Evolutionary conservation across 345 rosid genomes (phyloP), one percentile per base, ranked within the genome.

Genomic region (Moricandia arvensis): DNA sequence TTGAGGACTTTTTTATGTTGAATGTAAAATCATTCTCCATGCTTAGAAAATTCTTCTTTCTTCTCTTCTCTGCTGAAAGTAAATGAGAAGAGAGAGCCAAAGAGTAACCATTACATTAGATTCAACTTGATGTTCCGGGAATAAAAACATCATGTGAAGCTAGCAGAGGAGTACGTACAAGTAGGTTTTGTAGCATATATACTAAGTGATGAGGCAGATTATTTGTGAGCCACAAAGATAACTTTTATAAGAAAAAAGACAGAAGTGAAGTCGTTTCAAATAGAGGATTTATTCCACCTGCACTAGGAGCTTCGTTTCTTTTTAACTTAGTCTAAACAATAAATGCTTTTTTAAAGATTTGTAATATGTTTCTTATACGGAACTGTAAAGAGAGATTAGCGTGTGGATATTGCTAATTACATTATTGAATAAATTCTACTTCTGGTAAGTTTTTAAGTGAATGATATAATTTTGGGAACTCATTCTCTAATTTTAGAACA

Each of bases 241-340:
- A 13, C 3, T 4, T n/a, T 0, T 7, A 7, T 0, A 15, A 9
- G 15, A 24, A 24, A 59, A 59, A n/a, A 31, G 24, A 30, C 41
- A 47, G 27, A 27, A 51, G 69, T 51, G 74, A 61, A 61, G 69
- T 75, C 75, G 80, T 63, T 69, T 76, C 80, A 69, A 55, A 54
- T 12, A 62, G 66, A 70, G 80, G 71, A 76, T 69, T 63, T 63
- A 63, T 76, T 76, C 80, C 59, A 70, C 24, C 18, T 76, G 80
- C 75, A 76, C 71, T 70, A 63, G 75, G 49, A 53, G 59, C 69
- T 2, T 53, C 45, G 31, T 47, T 55, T 34, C 5, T 69, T 24
- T 59, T 59, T 31, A 5, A 6, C 37, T 4, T 4, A 68, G 74
- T 75, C 58, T 53, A 75, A 68, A 75, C 74, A 69, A 68, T 70